Evolutionary conservation across 139 green algal genomes (phyloP), one percentile per base, ranked within the genome.

Genomic region (Nannochloris sp.): DNA sequence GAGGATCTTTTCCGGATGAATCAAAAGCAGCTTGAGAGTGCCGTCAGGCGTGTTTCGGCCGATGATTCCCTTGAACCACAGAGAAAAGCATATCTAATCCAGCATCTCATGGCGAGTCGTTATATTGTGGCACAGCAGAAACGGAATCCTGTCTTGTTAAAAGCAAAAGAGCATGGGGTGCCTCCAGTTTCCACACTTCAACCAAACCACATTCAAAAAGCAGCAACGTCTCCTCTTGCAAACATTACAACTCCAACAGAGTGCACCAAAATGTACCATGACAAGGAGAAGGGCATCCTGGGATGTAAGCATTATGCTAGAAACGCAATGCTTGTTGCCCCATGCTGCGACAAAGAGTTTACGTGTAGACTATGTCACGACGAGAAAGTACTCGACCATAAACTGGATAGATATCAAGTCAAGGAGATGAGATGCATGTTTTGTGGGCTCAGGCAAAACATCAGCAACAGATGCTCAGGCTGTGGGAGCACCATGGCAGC

Each of bases 1-100:
- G 86, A 95, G 61, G 87, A 97, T 77, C 93, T 99, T 36, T 99
- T 99, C 81, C 74, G 83, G 56, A 95, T 99, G 85, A 99, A 97
- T 70, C 93, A 97, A 75, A 87, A 92, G 73, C 89, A 97, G 80
- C 82, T 99, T 49, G 92, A 98, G 76, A 82, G 75, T n/a, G 91
- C 93, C 4, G 90, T 95, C 44, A 85, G 88, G n/a, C 73, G 78
- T 5, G 82, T 97, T 13, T 85, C 73, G 11, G 88, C 68, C 28
- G 93, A 99, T 79, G 63, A 78, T 1, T 78, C 71, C 10, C 76
- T 98, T 69, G 93, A 96, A 59, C 86, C 89, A 2, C 63, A 87
- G 56, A 82, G 89, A 65, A 96, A 97, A 76, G 87, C 90, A 3
- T 99, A 99, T 79, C 76, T 99, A 16, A 92, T 96, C 31, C 93